phyloP scores from a whole-genome alignment of 2,329 filamentous ascomycete genomes.

The Alternaria longipes region DNA sequence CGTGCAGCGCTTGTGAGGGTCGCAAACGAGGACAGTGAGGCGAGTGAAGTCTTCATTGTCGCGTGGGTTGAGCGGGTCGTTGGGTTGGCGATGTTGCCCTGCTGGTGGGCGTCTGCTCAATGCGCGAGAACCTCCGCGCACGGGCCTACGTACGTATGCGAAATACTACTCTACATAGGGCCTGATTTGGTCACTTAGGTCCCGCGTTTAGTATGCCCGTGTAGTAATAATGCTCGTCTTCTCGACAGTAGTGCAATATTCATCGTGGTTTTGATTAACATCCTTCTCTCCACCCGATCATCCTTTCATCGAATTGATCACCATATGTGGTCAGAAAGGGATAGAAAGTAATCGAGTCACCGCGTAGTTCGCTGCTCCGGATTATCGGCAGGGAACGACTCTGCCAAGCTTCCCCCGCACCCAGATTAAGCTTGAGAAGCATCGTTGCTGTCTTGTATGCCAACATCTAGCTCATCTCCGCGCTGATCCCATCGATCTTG shows the following conservation, averaged over 20 bases:
- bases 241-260: neutral
- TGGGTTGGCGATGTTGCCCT: neutral
- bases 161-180: neutral
- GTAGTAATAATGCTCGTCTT: too few relatives aligned
- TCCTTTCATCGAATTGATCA: neutral
- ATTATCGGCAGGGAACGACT: neutral
- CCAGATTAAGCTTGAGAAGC: neutral
- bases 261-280: neutral
- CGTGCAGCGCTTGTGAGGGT: constrained; percentile 53
- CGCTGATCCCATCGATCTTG: neutral
- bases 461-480: neutral
- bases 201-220: too few relatives aligned
- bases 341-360: neutral
- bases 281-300: neutral
- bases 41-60: constrained; percentile 47
- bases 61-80: neutral
- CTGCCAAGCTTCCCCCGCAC: neutral
- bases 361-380: neutral
- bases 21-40: constrained; percentile 54
- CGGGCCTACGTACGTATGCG: neutral
- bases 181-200: too few relatives aligned
- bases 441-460: neutral
- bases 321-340: neutral
- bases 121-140: constrained; percentile 1
- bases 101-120: neutral